A percentile compares a stretch with the other conserved stretches of the same genome.
These are phyloP conservation scores for Ceratocystis eucalypticola DNA, from an alignment of 2,329 filamentous ascomycete genomes.

Conservation along the genomic window DNA sequence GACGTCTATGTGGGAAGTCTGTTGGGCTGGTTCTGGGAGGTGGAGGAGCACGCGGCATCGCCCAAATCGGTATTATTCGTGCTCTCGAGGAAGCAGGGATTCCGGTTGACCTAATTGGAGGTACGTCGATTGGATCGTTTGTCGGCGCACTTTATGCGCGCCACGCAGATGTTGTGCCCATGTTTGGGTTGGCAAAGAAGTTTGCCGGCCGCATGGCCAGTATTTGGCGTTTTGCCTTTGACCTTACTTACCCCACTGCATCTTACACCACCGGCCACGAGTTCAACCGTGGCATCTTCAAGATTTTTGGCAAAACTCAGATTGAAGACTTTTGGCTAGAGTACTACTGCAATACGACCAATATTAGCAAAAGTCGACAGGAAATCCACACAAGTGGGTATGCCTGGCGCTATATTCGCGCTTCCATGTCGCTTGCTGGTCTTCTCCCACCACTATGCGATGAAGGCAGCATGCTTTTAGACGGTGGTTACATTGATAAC, in stretches of 20 bases:
- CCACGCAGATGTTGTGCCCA: constrained; percentile 90
- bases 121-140: constrained; percentile 91
- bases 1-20: constrained; percentile 82
- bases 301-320: constrained; percentile 89
- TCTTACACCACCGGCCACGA: constrained; percentile 98
- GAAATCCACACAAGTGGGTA: constrained; percentile 96
- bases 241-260: constrained; percentile 88
- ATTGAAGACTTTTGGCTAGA: constrained; percentile 99
- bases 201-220: constrained; percentile 98
- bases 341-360: constrained; percentile 98
- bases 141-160: constrained; percentile 91
- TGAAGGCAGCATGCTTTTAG: constrained; percentile 89
- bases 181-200: constrained; percentile 93
- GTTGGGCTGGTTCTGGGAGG: constrained; percentile 89
- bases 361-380: constrained; percentile 83
- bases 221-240: constrained; percentile 95
- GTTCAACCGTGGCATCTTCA: constrained; percentile 98
- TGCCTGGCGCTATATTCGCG: constrained; percentile 91
- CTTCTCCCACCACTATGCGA: constrained; percentile 88
- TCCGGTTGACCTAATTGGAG: constrained; percentile 87
- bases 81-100: constrained; percentile 94
- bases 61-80: constrained; percentile 85
- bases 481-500: constrained; percentile 95
- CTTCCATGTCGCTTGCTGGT: constrained; percentile 92
- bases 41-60: constrained; percentile 80